These are phyloP conservation scores for Groenewaldozyma auringiensis DNA, from an alignment of 1,139 yeast genomes.

Conservation along the genomic window DNA sequence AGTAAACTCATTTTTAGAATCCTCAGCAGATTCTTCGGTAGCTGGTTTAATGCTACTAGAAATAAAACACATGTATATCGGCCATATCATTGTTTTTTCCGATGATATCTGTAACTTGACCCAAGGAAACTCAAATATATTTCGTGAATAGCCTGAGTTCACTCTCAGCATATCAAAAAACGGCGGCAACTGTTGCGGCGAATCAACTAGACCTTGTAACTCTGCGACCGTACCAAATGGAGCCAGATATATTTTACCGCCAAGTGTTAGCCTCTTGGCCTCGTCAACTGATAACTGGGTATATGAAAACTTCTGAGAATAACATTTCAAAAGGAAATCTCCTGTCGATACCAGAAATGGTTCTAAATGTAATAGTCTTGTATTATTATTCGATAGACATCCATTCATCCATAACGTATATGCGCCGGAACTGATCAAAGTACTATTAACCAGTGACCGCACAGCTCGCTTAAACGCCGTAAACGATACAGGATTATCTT, in stretches of 20 bases:
- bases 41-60: not conserved
- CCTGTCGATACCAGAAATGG: constrained; percentile 33
- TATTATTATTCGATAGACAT: constrained; percentile 9
- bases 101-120: constrained; percentile 15
- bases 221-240: constrained; percentile 75
- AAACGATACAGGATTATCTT: constrained; percentile 37
- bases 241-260: constrained; percentile 52
- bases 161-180: constrained; percentile 39
- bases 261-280: constrained; percentile 22
- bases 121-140: constrained; percentile 18
- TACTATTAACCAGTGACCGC: constrained; percentile 44
- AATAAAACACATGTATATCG: constrained; percentile 17
- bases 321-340: constrained; percentile 25
- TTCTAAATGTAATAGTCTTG: constrained; percentile 21
- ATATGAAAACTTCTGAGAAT: constrained; percentile 16
- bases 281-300: constrained; percentile 9
- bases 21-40: not conserved
- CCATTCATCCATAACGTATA: constrained; percentile 1
- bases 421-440: constrained; percentile 42
- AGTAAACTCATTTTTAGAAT: not conserved
- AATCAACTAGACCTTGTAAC: constrained; percentile 41
- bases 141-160: constrained; percentile 9
- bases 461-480: constrained; percentile 54
- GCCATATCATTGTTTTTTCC: constrained; percentile 14
- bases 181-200: constrained; percentile 46